Percentiles rank a stretch among this genome's conserved stretches.
Evolutionary conservation across 345 rosid genomes (phyloP).

Genomic region (Atalantia buxifolia): DNA sequence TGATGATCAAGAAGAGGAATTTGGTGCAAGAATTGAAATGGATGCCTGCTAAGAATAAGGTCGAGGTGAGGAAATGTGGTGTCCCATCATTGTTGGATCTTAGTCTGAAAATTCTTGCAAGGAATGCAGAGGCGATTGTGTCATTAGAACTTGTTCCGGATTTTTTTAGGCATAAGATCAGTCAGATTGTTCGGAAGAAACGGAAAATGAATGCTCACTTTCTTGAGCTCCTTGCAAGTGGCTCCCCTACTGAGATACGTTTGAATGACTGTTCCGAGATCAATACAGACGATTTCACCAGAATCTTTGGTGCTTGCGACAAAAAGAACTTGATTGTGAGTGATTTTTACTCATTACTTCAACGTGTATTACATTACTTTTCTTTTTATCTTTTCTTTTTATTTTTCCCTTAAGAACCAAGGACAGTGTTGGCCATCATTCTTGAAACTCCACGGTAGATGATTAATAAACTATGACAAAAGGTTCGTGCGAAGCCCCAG

Average conservation of each 20-base stretch:
- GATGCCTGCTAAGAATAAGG: slow-evolving; percentile 14
- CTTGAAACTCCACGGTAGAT: background rate
- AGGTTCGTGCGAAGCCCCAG: background rate
- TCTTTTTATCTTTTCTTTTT: background rate
- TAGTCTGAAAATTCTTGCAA: slow-evolving; percentile 32
- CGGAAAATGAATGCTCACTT: slow-evolving; percentile 29
- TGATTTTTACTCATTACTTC: slow-evolving; percentile 1
- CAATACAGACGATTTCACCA: slow-evolving; percentile 29
- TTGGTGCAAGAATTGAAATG: slow-evolving; percentile 10
- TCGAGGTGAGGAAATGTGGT: background rate
- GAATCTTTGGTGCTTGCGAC: slow-evolving; percentile 31
- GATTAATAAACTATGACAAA: background rate
- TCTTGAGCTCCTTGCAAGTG: slow-evolving; percentile 36
- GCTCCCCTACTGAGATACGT: slow-evolving; percentile 35
- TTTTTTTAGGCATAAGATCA: slow-evolving; percentile 31
- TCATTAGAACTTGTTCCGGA: slow-evolving; percentile 43
- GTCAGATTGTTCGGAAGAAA: slow-evolving; percentile 20
- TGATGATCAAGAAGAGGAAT: slow-evolving; percentile 26
- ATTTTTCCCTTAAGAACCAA: background rate
- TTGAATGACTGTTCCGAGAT: slow-evolving; percentile 25
- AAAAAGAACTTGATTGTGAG: slow-evolving; percentile 26
- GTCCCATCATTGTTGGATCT: slow-evolving; percentile 35
- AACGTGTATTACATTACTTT: background rate
- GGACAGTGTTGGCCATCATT: background rate
- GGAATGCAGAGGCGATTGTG: slow-evolving; percentile 28